phyloP scores from a whole-genome alignment of 768 basidiomycete genomes.

The Rhizopogon vesiculosus region DNA sequence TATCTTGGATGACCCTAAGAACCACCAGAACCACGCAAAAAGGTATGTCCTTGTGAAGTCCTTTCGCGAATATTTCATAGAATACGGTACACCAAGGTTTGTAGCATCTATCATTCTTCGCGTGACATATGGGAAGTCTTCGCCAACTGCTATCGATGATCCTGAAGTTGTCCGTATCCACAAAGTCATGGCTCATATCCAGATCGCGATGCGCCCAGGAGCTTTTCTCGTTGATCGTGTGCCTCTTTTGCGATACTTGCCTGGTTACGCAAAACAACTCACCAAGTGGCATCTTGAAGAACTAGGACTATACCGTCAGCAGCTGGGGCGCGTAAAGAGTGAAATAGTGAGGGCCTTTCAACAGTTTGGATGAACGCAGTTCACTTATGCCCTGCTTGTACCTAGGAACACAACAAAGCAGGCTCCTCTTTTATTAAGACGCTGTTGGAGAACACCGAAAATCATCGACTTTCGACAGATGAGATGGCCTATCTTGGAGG shows the following conservation, averaged over 20 bases:
- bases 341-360: constrained; percentile 28
- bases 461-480: constrained; percentile 43
- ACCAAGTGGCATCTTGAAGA: constrained; percentile 48
- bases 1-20: constrained; percentile 12
- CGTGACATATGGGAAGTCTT: constrained; percentile 22
- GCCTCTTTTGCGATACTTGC: constrained; percentile 38
- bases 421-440: constrained; percentile 41
- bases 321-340: constrained; percentile 35
- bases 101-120: constrained; percentile 17
- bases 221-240: constrained; percentile 27
- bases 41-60: constrained; percentile 6
- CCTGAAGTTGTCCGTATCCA: constrained; percentile 14
- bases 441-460: constrained; percentile 43
- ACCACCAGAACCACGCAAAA: constrained; percentile 7
- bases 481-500: constrained; percentile 60
- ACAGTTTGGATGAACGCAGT: not conserved
- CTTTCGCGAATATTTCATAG: not conserved
- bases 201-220: constrained; percentile 27
- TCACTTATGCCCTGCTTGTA: not conserved
- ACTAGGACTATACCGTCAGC: constrained; percentile 43
- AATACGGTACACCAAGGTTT: constrained; percentile 9
- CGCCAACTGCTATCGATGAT: constrained; percentile 12
- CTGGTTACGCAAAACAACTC: constrained; percentile 52
- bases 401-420: constrained; percentile 6
- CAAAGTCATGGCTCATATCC: constrained; percentile 15